Conservation (phyloP, 192 early-diverging fungal species). For the Obelidium mucronatum region DNA sequence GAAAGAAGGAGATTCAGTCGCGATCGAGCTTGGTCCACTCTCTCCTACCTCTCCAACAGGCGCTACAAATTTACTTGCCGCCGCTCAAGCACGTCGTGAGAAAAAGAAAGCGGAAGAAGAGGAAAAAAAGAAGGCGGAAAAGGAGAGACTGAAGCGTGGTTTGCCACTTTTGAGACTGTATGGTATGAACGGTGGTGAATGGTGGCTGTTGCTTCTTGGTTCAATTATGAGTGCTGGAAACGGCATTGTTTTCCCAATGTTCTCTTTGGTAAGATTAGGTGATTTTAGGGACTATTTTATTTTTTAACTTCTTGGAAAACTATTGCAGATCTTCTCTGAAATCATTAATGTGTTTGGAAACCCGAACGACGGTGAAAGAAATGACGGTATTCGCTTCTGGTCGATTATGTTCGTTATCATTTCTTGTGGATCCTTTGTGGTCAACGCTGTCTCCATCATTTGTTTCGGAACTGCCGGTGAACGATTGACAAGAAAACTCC, state of each 20-base stretch:
- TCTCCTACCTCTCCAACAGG: neutral
- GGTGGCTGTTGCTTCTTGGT: conserved; percentile 61
- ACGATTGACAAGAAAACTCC: conserved; percentile 47
- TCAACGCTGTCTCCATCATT: conserved; percentile 55
- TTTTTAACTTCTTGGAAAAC: conserved; percentile 7
- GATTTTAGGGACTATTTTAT: neutral
- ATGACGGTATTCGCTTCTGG: conserved; percentile 57
- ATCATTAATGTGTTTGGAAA: conserved; percentile 45
- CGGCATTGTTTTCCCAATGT: conserved; percentile 63
- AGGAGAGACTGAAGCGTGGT: conserved; percentile 20
- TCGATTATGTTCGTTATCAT: conserved; percentile 69
- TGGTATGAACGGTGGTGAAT: conserved; percentile 54
- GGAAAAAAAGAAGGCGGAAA: conserved; percentile 38
- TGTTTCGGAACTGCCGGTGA: conserved; percentile 53
- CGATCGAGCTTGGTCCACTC: neutral
- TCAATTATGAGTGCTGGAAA: conserved; percentile 54
- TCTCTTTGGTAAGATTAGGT: conserved; percentile 32
- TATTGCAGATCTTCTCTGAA: conserved; percentile 56
- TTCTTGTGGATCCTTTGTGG: conserved; percentile 64
- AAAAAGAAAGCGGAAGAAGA: conserved; percentile 32
- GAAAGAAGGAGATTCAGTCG: conserved; percentile 39
- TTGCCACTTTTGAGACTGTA: conserved; percentile 41
- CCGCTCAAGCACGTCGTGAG: conserved; percentile 11
- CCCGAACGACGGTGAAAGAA: conserved; percentile 43
- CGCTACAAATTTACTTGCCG: neutral